A percentile compares a stretch with the other conserved stretches of the same genome.
phyloP scores from a whole-genome alignment of 805 yeast species.

The Candida silvicultrix region DNA sequence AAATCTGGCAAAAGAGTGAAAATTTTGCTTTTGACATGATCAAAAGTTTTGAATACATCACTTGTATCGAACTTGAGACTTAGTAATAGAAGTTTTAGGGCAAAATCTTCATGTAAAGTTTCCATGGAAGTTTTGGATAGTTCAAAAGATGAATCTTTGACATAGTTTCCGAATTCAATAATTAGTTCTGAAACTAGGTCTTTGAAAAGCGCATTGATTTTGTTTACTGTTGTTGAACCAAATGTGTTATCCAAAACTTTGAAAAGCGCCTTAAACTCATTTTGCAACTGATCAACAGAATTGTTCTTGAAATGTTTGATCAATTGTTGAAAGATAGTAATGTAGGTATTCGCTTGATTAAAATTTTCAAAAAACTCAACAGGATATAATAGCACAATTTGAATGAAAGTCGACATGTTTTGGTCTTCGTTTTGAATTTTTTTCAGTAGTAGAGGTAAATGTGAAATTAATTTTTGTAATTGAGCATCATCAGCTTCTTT shows the following conservation, averaged over 20 bases:
- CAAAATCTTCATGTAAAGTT: slow-evolving; percentile 13
- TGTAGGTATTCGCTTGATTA: slow-evolving; percentile 10
- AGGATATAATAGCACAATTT: slow-evolving; percentile 12
- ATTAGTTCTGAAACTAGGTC: slow-evolving; percentile 10
- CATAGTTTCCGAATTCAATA: slow-evolving; percentile 9
- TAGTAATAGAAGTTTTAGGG: slow-evolving; percentile 12
- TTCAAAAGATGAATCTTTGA: slow-evolving; percentile 8
- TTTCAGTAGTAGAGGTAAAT: slow-evolving; percentile 6
- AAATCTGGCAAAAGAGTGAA: slow-evolving; percentile 3
- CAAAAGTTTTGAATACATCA: slow-evolving; percentile 6
- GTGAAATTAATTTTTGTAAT: slow-evolving; percentile 8
- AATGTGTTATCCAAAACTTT: slow-evolving; percentile 1
- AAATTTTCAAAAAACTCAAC: slow-evolving; percentile 16
- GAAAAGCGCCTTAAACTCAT: slow-evolving; percentile 8
- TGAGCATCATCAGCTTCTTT: slow-evolving; percentile 10
- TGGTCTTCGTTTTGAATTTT: slow-evolving; percentile 8
- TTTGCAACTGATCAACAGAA: slow-evolving; percentile 5
- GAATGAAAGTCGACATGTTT: slow-evolving; percentile 11
- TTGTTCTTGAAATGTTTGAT: slow-evolving; percentile 17
- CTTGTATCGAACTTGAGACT: slow-evolving; percentile 11
- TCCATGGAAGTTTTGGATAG: slow-evolving; percentile 4
- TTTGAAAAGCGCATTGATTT: slow-evolving; percentile 5
- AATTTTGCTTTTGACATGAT: slow-evolving; percentile 6
- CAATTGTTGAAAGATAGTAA: slow-evolving; percentile 5
- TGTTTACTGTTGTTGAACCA: slow-evolving; percentile 5